phyloP scores from a whole-genome alignment of 2,329 filamentous ascomycete genomes.

The Fusarium haematococcum region DNA sequence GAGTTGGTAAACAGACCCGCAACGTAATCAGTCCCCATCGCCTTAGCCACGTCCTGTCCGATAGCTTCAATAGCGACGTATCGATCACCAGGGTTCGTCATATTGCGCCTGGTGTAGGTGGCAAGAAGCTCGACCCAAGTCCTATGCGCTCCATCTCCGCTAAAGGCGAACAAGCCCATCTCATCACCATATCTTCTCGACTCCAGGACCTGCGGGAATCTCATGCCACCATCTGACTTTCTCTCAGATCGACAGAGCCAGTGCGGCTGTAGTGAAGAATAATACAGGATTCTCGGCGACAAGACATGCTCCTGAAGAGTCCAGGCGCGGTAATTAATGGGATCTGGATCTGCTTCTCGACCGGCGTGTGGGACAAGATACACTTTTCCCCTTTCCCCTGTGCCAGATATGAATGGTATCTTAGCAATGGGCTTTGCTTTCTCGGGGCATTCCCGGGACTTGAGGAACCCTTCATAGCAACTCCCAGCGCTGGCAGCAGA shows the following conservation, averaged over 20 bases:
- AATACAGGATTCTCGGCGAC: not conserved
- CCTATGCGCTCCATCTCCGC: not conserved
- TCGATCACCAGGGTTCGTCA: not conserved
- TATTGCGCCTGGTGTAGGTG: not conserved
- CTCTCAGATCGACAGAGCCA: not conserved
- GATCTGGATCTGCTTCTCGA: not conserved
- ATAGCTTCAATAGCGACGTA: not conserved
- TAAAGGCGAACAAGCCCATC: not conserved
- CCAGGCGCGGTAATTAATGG: not conserved
- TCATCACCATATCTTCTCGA: not conserved
- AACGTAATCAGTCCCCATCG: not conserved
- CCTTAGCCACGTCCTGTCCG: not conserved
- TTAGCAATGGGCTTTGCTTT: not conserved
- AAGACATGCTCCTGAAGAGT: not conserved
- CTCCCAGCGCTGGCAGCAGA: not conserved
- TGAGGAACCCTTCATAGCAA: not conserved
- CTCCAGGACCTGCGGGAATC: not conserved
- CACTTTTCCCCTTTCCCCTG: not conserved
- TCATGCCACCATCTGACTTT: not conserved
- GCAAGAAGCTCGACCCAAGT: not conserved
- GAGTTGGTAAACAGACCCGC: not conserved
- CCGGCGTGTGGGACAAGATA: not conserved
- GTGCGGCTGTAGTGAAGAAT: not conserved
- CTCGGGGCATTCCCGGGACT: not conserved
- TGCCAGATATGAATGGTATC: not conserved